Percentiles rank a stretch among this genome's conserved stretches.
Conservation (phyloP, 2,329 filamentous ascomycete genomes). For the Tolypocladium amazonense region DNA sequence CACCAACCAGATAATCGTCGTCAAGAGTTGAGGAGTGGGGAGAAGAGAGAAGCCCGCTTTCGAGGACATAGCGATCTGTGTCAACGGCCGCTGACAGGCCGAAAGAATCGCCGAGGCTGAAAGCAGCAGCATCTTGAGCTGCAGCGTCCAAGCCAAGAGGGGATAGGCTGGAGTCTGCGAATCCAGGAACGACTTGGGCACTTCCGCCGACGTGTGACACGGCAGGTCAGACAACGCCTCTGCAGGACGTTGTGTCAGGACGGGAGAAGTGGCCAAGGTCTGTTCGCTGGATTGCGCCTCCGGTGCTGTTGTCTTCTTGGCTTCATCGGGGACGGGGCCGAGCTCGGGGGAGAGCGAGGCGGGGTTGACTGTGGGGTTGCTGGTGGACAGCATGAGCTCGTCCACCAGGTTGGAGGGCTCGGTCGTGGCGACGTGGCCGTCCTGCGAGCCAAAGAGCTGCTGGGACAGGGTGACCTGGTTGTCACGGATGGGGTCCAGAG, state of each 20-base stretch:
- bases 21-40: slow-evolving; percentile 56
- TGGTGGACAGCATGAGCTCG: slow-evolving; percentile 28
- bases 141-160: slow-evolving; percentile 35
- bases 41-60: slow-evolving; percentile 66
- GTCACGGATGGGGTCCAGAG: slow-evolving; percentile 30
- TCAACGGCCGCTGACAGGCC: slow-evolving; percentile 56
- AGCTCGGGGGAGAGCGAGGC: slow-evolving; percentile 50
- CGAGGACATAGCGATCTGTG: slow-evolving; percentile 66
- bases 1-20: slow-evolving; percentile 56
- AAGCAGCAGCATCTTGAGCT: slow-evolving; percentile 50
- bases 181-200: slow-evolving; percentile 33
- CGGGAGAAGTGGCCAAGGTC: slow-evolving; percentile 46
- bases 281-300: slow-evolving; percentile 13
- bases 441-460: slow-evolving; percentile 43
- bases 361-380: slow-evolving; percentile 46
- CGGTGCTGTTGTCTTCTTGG: slow-evolving; percentile 5
- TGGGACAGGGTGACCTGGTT: slow-evolving; percentile 47
- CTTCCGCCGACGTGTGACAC: slow-evolving; percentile 91
- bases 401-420: slow-evolving; percentile 26
- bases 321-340: slow-evolving; percentile 36
- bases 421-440: slow-evolving; percentile 19
- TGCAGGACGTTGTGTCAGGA: slow-evolving; percentile 99
- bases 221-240: slow-evolving; percentile 99
- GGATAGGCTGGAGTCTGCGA: slow-evolving; percentile 28
- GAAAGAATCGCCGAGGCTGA: slow-evolving; percentile 62